Conservation (phyloP, 2,329 filamentous ascomycete genomes). For the Neopestalotiopsis sp. region DNA sequence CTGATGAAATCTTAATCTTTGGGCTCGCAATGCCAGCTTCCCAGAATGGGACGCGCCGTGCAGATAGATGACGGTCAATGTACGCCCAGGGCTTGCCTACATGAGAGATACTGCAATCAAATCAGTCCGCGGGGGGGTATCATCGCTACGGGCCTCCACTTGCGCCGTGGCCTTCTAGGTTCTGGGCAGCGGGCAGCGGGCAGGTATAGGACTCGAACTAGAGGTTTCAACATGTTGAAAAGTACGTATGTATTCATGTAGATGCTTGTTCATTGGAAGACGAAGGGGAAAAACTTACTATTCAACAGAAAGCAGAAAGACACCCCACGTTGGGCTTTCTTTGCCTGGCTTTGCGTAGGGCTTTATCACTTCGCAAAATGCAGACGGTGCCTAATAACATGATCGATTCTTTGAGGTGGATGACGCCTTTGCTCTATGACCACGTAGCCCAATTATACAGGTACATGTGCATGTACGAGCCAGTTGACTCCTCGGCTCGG, state of each 20-base stretch:
- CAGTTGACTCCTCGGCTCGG: not conserved
- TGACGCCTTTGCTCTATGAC: not conserved
- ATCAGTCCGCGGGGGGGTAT: not conserved
- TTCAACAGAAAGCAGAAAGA: not conserved
- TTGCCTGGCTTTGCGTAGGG: not conserved
- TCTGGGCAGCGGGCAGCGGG: not conserved
- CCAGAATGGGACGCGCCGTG: conserved; percentile 13
- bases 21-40: conserved; percentile 9
- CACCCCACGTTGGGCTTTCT: not conserved
- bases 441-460: not conserved
- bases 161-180: not conserved
- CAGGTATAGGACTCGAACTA: not conserved
- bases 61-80: conserved; percentile 1
- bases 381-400: not conserved
- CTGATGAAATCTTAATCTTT: conserved; percentile 11
- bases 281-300: not conserved
- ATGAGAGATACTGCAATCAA: not conserved
- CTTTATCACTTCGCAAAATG: not conserved
- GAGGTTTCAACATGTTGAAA: too few species aligned
- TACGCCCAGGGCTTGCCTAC: not conserved
- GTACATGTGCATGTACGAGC: not conserved
- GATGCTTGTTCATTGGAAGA: not conserved
- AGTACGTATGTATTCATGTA: too few species aligned
- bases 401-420: not conserved
- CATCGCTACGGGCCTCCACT: not conserved